Evolutionary conservation across 169 alveolate species (phyloP).

Genomic region (Cryptosporidium sp.): DNA sequence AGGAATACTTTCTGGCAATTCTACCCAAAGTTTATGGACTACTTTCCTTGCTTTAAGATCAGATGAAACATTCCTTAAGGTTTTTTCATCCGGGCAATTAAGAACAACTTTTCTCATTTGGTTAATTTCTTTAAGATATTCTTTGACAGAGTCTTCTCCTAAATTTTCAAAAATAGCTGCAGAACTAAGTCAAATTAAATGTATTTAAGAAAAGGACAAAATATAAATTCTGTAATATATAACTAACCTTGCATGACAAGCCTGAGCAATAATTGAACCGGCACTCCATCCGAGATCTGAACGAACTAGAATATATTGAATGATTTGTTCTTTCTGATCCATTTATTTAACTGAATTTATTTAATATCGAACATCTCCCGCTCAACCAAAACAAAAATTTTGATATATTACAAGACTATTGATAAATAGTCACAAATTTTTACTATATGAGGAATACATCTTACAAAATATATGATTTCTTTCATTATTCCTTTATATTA

Average conservation of each 20-base stretch:
- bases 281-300: constrained; percentile 78
- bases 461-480: background rate
- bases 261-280: constrained; percentile 83
- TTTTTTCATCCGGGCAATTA: constrained; percentile 60
- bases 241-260: constrained; percentile 81
- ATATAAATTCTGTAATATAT: background rate
- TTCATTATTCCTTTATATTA: background rate
- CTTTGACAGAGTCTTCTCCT: constrained; percentile 28
- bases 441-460: background rate
- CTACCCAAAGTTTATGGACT: constrained; percentile 80
- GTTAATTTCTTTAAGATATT: constrained; percentile 76
- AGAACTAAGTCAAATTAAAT: constrained; percentile 11
- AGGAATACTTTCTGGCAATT: constrained; percentile 82
- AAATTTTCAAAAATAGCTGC: constrained; percentile 76
- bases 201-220: background rate
- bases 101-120: constrained; percentile 81
- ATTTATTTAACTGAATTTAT: background rate
- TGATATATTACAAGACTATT: too few species aligned
- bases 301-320: constrained; percentile 81
- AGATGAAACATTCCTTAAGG: constrained; percentile 54
- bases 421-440: background rate
- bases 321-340: constrained; percentile 38
- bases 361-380: background rate
- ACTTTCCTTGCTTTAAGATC: constrained; percentile 59
- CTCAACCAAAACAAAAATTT: background rate